Conservation (phyloP, 345 rosid genomes). For the Heritiera littoralis region DNA sequence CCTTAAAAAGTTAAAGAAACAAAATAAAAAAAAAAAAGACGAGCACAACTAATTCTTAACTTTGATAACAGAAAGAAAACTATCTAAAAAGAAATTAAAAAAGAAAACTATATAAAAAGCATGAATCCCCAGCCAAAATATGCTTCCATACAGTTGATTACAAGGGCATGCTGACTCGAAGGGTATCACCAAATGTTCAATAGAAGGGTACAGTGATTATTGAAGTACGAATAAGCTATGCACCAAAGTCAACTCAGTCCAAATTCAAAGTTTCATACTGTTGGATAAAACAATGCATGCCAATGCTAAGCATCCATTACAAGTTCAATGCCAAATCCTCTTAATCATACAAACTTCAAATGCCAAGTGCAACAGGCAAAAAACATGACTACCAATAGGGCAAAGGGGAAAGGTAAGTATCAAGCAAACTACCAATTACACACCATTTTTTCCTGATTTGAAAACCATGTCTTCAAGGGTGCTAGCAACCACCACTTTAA, state of each 20-base stretch:
- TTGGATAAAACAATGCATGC: neutral
- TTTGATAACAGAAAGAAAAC: neutral
- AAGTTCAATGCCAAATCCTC: neutral
- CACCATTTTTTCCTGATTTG: conserved; percentile 89
- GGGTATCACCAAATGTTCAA: neutral
- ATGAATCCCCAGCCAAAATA: neutral
- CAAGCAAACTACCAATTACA: neutral
- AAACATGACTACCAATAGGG: neutral
- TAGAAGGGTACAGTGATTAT: neutral
- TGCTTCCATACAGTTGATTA: neutral
- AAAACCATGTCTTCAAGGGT: conserved; percentile 67
- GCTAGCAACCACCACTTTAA: conserved; percentile 89
- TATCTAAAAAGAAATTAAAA: neutral
- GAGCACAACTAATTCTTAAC: neutral
- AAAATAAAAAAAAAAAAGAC: too few species aligned
- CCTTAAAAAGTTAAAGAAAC: neutral
- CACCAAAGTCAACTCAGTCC: neutral
- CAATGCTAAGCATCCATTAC: neutral
- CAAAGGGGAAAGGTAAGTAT: neutral
- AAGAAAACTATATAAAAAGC: neutral
- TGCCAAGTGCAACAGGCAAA: neutral
- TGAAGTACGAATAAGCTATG: neutral
- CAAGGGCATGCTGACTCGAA: neutral
- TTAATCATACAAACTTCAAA: neutral
- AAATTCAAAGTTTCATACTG: neutral